These are phyloP conservation scores for Ogataea sp. DNA, from an alignment of 805 yeast species.

Conservation along the genomic window DNA sequence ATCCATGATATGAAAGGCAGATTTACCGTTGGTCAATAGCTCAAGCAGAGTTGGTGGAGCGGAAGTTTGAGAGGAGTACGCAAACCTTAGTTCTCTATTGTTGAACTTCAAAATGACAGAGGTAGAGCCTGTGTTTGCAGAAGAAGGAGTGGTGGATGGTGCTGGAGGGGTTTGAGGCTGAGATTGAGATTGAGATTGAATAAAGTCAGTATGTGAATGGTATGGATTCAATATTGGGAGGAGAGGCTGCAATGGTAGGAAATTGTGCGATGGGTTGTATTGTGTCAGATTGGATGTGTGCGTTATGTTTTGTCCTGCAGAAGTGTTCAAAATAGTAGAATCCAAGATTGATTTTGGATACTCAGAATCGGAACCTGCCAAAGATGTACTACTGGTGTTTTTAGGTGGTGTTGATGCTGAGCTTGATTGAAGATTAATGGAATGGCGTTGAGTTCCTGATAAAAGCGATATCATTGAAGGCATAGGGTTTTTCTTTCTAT, in stretches of 20 bases:
- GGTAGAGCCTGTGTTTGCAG: constrained; percentile 1
- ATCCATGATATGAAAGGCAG: constrained; percentile 53
- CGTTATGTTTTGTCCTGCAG: not conserved
- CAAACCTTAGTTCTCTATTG: constrained; percentile 50
- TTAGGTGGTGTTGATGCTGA: not conserved
- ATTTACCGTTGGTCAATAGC: constrained; percentile 67
- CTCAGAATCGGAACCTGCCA: no score
- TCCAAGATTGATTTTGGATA: not conserved
- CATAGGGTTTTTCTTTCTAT: not conserved
- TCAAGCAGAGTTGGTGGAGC: constrained; percentile 80
- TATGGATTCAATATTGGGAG: not conserved
- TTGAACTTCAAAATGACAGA: constrained; percentile 43
- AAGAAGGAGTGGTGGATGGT: not conserved
- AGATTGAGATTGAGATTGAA: not conserved
- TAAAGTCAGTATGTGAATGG: no score
- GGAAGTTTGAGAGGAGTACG: constrained; percentile 52
- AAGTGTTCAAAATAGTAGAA: not conserved
- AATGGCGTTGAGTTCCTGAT: not conserved
- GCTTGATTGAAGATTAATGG: not conserved
- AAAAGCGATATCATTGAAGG: constrained; percentile 1
- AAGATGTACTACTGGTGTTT: not conserved
- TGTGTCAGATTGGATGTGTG: not conserved
- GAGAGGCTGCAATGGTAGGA: not conserved
- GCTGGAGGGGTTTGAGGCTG: not conserved
- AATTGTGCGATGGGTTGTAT: not conserved